A percentile compares a stretch with the other conserved stretches of the same genome.
Conservation (phyloP, 805 yeast genomes). For the Tetrapisispora arboricola region DNA sequence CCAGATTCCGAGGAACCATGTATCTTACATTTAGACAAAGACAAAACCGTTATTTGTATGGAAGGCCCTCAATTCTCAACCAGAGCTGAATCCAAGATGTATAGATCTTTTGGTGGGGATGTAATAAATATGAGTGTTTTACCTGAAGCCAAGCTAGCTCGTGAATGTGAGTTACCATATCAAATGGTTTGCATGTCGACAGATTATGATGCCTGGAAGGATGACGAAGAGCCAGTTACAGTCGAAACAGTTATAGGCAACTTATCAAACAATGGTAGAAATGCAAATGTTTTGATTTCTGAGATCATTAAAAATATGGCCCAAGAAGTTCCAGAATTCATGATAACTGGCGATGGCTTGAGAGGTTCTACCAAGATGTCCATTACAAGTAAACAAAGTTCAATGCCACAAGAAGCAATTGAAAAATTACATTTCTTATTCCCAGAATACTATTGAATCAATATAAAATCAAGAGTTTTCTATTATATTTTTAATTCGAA, state of each 20-base stretch:
- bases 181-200: slow-evolving; percentile 99
- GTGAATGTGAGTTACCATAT: slow-evolving; percentile 93
- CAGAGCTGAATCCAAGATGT: slow-evolving; percentile 87
- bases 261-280: slow-evolving; percentile 73
- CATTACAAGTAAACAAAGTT: slow-evolving; percentile 67
- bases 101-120: slow-evolving; percentile 81
- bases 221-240: slow-evolving; percentile 88
- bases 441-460: slow-evolving; percentile 81
- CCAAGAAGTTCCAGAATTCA: slow-evolving; percentile 41
- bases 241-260: slow-evolving; percentile 95
- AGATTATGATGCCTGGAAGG: slow-evolving; percentile 98
- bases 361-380: slow-evolving; percentile 69
- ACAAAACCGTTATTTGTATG: slow-evolving; percentile 86
- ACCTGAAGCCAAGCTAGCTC: slow-evolving; percentile 95
- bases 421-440: slow-evolving; percentile 77
- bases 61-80: slow-evolving; percentile 98
- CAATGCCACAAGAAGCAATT: slow-evolving; percentile 60
- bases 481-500: no score
- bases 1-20: slow-evolving; percentile 41
- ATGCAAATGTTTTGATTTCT: slow-evolving; percentile 72
- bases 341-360: slow-evolving; percentile 60
- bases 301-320: slow-evolving; percentile 59
- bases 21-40: slow-evolving; percentile 64
- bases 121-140: slow-evolving; percentile 94
- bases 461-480: no score